Base-by-base conservation (phyloP, 441 rosid species). In the Brassica balearica region DNA sequence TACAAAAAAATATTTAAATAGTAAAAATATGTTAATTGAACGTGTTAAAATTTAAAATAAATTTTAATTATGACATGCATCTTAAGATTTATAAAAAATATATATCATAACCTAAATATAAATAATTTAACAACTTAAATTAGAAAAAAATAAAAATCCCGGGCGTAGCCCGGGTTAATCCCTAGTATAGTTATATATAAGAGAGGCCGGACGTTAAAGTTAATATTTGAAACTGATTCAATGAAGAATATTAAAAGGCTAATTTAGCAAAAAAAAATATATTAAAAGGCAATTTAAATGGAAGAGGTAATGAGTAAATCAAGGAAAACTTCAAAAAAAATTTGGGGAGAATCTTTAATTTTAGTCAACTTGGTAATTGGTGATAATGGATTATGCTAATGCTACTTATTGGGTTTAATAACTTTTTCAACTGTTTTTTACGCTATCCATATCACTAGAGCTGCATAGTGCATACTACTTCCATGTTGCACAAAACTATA, bases 211-310 rank as follows among this genome's bases (percentile, higher is more conserved):
- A 22, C 36, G 10, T 14, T 53, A 38, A 69, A 61, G 56, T 76
- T 14, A 34, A 62, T 20, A 62, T 69, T 34, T 69, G 65, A 22
- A 22, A 23, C 10, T 34, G 56, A 22, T 34, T 51, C 58, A 14
- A 23, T 51, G 75, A 15, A 69, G 65, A 63, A 9, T 10, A 76
- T 76, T 22, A 51, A 76, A 76, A 69, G 70, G 41, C 74, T 76
- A 34, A 32, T 32, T 32, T 32, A 32, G 36, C 36, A 32, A 32
- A 32, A 32, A 32, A 32, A 6, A 1, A 34, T 34, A 34, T 34
- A 36, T 8, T 36, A 8, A 36, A 36, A 38, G 43, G 43, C 43
- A 0, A 69, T 69, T 51, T 69, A 14, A 62, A 62, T 22, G 65
- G 51, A 48, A 63, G 10, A 12, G 75, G 75, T 22, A 23, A 51